Conservation (phyloP, 306 rosid species). For the Astragalus glycyphyllos region DNA sequence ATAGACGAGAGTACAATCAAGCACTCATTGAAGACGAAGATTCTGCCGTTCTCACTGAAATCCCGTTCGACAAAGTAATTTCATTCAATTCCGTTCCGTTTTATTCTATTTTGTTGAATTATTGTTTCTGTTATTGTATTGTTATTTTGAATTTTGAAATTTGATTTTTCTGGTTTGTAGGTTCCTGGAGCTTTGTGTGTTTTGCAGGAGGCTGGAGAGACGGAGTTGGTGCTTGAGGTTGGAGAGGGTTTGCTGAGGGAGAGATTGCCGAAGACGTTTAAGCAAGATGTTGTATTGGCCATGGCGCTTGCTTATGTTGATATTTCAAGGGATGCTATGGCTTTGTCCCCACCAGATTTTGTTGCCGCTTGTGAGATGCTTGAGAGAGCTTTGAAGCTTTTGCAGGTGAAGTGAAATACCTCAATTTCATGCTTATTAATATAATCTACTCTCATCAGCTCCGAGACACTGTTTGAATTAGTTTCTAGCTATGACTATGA, state of each 20-base stretch:
- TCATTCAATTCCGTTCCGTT: neutral
- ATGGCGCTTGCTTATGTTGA: constrained; percentile 91
- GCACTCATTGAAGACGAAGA: constrained; percentile 68
- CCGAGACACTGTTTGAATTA: neutral
- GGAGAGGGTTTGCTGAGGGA: constrained; percentile 84
- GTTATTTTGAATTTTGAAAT: neutral
- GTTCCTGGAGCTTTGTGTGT: constrained; percentile 95
- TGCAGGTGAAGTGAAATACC: constrained; percentile 68
- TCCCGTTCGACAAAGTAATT: constrained; percentile 88
- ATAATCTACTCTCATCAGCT: neutral
- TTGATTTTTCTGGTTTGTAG: constrained; percentile 46
- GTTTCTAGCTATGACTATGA: neutral
- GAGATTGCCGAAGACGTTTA: constrained; percentile 86
- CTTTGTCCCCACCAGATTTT: constrained; percentile 77
- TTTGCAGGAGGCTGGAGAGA: constrained; percentile 93
- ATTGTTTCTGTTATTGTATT: neutral
- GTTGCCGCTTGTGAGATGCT: constrained; percentile 83
- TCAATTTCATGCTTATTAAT: constrained; percentile 1
- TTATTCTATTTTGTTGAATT: neutral
- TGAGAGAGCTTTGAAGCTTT: constrained; percentile 91
- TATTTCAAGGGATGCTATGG: constrained; percentile 92
- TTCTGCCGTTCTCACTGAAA: constrained; percentile 68
- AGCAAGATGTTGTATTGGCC: constrained; percentile 90
- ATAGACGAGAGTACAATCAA: constrained; percentile 82
- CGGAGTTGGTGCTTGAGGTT: constrained; percentile 71